These are phyloP conservation scores for Fusarium miscanthi DNA, from an alignment of 2,329 filamentous ascomycete genomes.

Conservation along the genomic window DNA sequence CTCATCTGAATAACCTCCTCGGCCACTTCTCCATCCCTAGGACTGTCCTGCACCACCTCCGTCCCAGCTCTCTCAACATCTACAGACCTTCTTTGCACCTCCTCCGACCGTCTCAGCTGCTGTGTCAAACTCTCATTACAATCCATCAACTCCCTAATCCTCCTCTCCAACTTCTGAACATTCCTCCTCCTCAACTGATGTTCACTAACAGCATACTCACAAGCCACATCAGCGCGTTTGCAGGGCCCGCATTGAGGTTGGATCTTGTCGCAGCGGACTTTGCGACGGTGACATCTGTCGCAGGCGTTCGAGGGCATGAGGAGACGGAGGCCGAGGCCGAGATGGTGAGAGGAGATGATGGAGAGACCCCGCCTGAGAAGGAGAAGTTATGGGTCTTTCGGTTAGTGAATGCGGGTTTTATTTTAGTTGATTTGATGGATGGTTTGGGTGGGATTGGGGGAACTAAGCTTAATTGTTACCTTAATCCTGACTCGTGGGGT, in stretches of 20 bases:
- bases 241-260: conserved; percentile 53
- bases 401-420: background rate
- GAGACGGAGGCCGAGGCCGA: conserved; percentile 35
- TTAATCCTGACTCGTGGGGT: conserved; percentile 30
- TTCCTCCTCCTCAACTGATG: conserved; percentile 46
- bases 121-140: conserved; percentile 41
- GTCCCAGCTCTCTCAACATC: background rate
- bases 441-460: background rate
- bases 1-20: conserved; percentile 58
- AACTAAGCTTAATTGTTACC: conserved; percentile 29
- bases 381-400: conserved; percentile 11
- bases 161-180: conserved; percentile 50
- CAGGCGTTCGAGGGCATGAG: conserved; percentile 46
- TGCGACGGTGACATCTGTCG: conserved; percentile 55
- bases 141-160: conserved; percentile 48
- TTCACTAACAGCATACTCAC: conserved; percentile 50
- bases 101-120: conserved; percentile 22
- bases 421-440: background rate
- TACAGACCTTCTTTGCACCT: background rate
- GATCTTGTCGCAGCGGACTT: conserved; percentile 55
- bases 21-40: conserved; percentile 46
- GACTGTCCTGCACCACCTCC: background rate
- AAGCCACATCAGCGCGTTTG: conserved; percentile 48
- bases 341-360: background rate
- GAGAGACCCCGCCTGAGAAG: conserved; percentile 27